A percentile compares a stretch with the other conserved stretches of the same genome.
Conservation (phyloP, 179 eudicot genomes). For the Spinacia oleracea region DNA sequence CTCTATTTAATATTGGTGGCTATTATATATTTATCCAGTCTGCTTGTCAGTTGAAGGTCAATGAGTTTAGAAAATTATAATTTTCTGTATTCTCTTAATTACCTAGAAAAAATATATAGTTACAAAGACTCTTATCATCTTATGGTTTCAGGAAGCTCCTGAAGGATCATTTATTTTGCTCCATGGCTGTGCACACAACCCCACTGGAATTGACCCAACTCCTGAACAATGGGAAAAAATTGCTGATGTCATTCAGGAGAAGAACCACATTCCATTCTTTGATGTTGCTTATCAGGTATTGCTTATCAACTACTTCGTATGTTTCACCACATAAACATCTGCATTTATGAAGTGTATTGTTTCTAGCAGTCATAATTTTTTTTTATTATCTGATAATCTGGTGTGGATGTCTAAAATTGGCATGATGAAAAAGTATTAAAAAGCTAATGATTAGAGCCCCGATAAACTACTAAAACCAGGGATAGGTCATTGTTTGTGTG, state of each 20-base stretch:
- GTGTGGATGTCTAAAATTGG: neutral
- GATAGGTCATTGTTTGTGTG: neutral
- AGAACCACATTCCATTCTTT: conserved; percentile 86
- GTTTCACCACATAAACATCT: neutral
- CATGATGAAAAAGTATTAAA: neutral
- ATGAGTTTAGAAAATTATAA: neutral
- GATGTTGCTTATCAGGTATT: conserved; percentile 98
- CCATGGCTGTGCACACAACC: conserved; percentile 98
- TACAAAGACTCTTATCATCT: conserved; percentile 12
- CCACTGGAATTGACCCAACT: conserved; percentile 97
- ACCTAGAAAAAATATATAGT: neutral
- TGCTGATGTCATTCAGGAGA: conserved; percentile 86
- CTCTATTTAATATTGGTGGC: neutral
- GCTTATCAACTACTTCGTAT: too few relatives aligned
- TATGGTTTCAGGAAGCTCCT: conserved; percentile 77
- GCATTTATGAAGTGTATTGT: neutral
- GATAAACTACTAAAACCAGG: neutral
- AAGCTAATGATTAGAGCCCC: neutral
- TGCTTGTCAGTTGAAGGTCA: conserved; percentile 2
- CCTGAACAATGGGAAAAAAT: conserved; percentile 87
- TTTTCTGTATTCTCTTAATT: neutral
- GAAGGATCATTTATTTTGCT: conserved; percentile 92
- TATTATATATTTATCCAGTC: neutral
- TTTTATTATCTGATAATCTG: neutral
- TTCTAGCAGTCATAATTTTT: neutral